phyloP scores from a whole-genome alignment of 768 basidiomycete species.

The Chalciporus chontae region DNA sequence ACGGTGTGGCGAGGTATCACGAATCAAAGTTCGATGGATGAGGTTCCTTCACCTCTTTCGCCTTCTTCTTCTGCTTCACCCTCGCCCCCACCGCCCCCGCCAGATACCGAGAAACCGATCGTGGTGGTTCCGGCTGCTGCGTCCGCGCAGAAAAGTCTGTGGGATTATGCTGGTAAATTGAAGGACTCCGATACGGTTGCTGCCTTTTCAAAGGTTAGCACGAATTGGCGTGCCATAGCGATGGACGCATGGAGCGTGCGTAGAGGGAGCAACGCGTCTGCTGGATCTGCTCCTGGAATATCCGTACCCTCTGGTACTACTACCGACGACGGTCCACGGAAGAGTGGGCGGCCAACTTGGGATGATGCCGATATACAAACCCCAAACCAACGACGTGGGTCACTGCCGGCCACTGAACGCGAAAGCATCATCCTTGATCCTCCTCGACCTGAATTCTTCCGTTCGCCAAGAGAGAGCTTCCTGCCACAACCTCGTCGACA shows the following conservation, averaged over 20 bases:
- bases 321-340: constrained; percentile 19
- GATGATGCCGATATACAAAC: background rate
- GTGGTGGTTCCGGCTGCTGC: constrained; percentile 14
- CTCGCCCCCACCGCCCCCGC: constrained; percentile 24
- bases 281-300: constrained; percentile 2
- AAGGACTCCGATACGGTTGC: constrained; percentile 73
- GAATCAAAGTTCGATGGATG: constrained; percentile 72
- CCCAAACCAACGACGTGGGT: constrained; percentile 33
- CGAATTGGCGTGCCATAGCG: constrained; percentile 71
- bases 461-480: constrained; percentile 54
- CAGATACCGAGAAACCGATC: constrained; percentile 11
- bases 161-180: constrained; percentile 71
- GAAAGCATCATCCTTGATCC: constrained; percentile 43
- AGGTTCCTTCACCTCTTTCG: too few relatives aligned
- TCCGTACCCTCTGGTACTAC: constrained; percentile 18
- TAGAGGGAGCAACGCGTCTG: constrained; percentile 11
- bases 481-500: constrained; percentile 35
- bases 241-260: constrained; percentile 29
- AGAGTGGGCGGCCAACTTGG: constrained; percentile 14
- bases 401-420: constrained; percentile 37
- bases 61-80: constrained; percentile 25
- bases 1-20: constrained; percentile 78
- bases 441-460: constrained; percentile 54
- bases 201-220: constrained; percentile 66
- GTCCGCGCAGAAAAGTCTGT: constrained; percentile 42